These are phyloP conservation scores for Apostasia ramifera DNA, from an alignment of 106 monocot species.

Conservation along the genomic window DNA sequence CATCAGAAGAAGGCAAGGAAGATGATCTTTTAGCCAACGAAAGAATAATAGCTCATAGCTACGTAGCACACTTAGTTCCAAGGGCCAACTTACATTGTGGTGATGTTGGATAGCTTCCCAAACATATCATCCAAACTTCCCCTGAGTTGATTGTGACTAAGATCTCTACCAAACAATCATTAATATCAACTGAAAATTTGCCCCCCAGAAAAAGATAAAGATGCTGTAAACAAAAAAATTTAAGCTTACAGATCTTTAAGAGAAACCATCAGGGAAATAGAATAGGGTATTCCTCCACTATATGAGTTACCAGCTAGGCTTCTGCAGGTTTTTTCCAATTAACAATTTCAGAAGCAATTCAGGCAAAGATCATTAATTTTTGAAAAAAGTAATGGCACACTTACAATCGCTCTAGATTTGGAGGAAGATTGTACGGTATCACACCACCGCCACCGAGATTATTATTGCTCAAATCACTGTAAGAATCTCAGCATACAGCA, in stretches of 20 bases:
- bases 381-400: not conserved
- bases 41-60: not conserved
- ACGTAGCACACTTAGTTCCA: not conserved
- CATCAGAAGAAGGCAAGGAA: not conserved
- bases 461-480: constrained; percentile 71
- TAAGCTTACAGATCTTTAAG: constrained; percentile 43
- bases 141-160: constrained; percentile 55
- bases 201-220: too few relatives aligned
- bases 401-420: constrained; percentile 55
- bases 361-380: not conserved
- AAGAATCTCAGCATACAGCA: constrained; percentile 7
- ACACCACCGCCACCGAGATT: constrained; percentile 40
- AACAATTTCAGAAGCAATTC: constrained; percentile 2
- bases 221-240: not conserved
- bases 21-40: not conserved
- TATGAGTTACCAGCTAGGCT: constrained; percentile 57
- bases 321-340: constrained; percentile 17
- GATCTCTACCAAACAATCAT: constrained; percentile 25
- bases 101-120: constrained; percentile 34
- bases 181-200: not conserved
- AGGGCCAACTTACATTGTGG: constrained; percentile 46
- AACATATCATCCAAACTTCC: constrained; percentile 52
- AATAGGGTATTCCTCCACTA: constrained; percentile 40
- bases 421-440: constrained; percentile 65
- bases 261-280: constrained; percentile 48